Evolutionary conservation across 352 stramenopile genomes (phyloP), one percentile per base, ranked within the genome.

Genomic region (Halophytophthora polymorphica): DNA sequence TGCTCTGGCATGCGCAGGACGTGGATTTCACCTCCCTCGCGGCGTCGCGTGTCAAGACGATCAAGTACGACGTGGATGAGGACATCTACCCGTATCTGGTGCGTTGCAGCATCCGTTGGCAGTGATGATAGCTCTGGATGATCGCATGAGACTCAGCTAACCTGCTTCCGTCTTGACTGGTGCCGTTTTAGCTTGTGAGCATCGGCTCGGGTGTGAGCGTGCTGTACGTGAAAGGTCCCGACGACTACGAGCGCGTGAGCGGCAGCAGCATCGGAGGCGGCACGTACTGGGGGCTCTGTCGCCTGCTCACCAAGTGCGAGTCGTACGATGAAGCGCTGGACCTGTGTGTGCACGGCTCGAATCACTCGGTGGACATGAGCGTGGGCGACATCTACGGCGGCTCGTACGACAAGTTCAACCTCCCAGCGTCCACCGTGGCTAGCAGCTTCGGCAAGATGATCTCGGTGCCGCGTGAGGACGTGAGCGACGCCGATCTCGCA

Each of bases 311-410:
- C n/a, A 77, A 88, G 43, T 95, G 82, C 52, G 58, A 77, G 36
- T 82, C 81, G 48, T 95, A 90, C 56, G 85, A 95, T 59, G 85
- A 93, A 51, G 85, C 83, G 17, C 63, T 95, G 34, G 83, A 95
- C 45, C 69, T 90, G 38, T 83, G 77, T 35, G 85, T 92, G 8
- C 59, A 87, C 50, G 85, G 85, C 38, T 80, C 77, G 45, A 93
- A 93, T 60, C 66, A 82, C 50, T 77, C 77, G 18, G 93, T 98
- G 10, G 95, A 98, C 69, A 98, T 99, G 91, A 97, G 97, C 58
- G 97, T 99, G 29, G 94, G 95, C 21, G 97, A 99, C 67, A 99
- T 99, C 60, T 99, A 99, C 67, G 97, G 97, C 11, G 84, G 88
- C 44, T 87, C 90, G 34, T 98, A 98, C 76, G 91, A 96, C 21